phyloP scores from a whole-genome alignment of 1,139 yeast genomes.

The Kodamaea plutei region DNA sequence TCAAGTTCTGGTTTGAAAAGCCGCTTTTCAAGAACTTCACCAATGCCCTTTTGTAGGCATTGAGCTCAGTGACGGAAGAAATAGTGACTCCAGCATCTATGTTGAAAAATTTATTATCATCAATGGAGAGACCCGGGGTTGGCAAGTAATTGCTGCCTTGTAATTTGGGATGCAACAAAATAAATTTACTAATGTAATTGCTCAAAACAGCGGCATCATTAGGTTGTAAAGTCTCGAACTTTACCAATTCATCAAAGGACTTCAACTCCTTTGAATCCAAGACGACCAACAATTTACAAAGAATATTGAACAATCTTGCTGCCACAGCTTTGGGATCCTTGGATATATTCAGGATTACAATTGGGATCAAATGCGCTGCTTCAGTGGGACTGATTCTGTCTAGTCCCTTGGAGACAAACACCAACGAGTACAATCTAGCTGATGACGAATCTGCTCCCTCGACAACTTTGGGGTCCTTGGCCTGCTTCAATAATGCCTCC shows the following conservation, averaged over 20 bases:
- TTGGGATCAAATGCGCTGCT: conserved; percentile 40
- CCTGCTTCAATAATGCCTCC: conserved; percentile 58
- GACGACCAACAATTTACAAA: conserved; percentile 49
- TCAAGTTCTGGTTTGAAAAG: conserved; percentile 32
- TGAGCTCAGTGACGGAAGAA: conserved; percentile 44
- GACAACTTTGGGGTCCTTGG: conserved; percentile 48
- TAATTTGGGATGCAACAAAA: conserved; percentile 49
- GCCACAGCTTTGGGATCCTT: conserved; percentile 33
- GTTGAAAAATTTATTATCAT: conserved; percentile 59
- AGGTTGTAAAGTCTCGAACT: too few species aligned
- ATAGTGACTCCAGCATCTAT: conserved; percentile 62
- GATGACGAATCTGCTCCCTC: conserved; percentile 42
- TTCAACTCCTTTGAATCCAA: conserved; percentile 52
- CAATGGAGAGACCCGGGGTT: conserved; percentile 60
- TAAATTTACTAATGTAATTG: conserved; percentile 49
- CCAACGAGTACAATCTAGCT: conserved; percentile 61
- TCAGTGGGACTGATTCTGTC: conserved; percentile 43
- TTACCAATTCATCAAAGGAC: conserved; percentile 31
- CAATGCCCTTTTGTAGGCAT: conserved; percentile 37
- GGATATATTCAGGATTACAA: conserved; percentile 45
- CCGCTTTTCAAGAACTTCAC: conserved; percentile 37
- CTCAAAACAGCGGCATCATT: conserved; percentile 42
- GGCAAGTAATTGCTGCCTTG: conserved; percentile 23
- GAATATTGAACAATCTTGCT: conserved; percentile 59
- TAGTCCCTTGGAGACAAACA: conserved; percentile 64